Evolutionary conservation across 2,329 filamentous ascomycete species (phyloP).

Genomic region (Epichloe festucae): DNA sequence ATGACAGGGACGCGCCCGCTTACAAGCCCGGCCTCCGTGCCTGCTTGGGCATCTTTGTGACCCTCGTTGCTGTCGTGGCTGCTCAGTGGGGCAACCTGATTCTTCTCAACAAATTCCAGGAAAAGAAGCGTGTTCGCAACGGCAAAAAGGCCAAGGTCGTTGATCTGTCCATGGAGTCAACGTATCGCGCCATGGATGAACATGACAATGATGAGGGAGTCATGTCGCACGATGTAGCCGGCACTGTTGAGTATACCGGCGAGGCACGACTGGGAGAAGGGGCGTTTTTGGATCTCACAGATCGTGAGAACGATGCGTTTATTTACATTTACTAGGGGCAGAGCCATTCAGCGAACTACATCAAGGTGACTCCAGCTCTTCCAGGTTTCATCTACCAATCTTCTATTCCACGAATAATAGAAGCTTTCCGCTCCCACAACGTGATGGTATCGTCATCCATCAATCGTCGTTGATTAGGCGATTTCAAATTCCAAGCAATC

Average conservation of each 20-base stretch:
- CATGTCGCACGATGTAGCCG: constrained; percentile 14
- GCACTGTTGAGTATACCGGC: constrained; percentile 7
- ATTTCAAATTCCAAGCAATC: no score
- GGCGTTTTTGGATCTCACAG: constrained; percentile 47
- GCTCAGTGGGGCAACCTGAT: constrained; percentile 42
- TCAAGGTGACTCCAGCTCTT: no score
- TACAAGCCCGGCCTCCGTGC: constrained; percentile 45
- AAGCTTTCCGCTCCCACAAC: no score
- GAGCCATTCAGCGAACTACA: no score
- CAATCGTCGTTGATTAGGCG: no score
- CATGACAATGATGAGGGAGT: constrained; percentile 5
- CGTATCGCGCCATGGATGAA: constrained; percentile 23
- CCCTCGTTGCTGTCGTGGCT: constrained; percentile 37
- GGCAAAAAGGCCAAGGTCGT: constrained; percentile 47
- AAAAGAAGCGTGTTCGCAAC: constrained; percentile 38
- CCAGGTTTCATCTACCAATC: no score
- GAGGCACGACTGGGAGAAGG: constrained; percentile 28
- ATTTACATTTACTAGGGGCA: constrained; percentile 42
- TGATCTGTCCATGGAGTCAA: constrained; percentile 47
- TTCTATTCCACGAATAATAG: no score
- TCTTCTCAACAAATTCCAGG: constrained; percentile 44
- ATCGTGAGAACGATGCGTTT: constrained; percentile 56
- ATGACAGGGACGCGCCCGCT: constrained; percentile 38
- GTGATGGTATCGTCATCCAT: no score
- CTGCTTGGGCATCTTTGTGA: constrained; percentile 41